Percentiles rank a stretch among this genome's conserved stretches.
These are phyloP conservation scores for Sporothrix curviconia DNA, from an alignment of 2,329 filamentous ascomycete genomes.

Conservation along the genomic window DNA sequence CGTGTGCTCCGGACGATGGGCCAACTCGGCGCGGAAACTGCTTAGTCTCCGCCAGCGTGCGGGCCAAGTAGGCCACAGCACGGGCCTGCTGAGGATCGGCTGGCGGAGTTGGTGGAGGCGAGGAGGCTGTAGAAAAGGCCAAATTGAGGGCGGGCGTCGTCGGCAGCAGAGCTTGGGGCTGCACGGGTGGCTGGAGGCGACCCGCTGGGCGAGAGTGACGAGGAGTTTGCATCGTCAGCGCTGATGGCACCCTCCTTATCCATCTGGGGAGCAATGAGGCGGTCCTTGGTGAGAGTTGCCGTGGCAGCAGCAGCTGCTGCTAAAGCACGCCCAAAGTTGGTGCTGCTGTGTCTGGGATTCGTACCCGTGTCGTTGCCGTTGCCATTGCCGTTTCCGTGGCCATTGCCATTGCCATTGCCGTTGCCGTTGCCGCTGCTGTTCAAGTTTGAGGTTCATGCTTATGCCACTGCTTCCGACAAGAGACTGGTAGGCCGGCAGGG, in stretches of 20 bases:
- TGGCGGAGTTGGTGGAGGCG: conserved; percentile 19
- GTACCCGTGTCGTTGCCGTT: background rate
- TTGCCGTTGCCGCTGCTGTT: background rate
- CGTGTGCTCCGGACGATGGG: conserved; percentile 53
- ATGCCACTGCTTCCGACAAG: background rate
- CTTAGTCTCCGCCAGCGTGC: conserved; percentile 64
- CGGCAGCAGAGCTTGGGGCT: no score
- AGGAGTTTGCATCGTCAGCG: background rate
- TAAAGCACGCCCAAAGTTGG: conserved; percentile 36
- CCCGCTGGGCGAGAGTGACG: background rate
- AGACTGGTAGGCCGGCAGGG: conserved; percentile 49
- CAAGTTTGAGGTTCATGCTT: background rate
- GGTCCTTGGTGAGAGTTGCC: conserved; percentile 9
- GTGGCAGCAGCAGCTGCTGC: conserved; percentile 33
- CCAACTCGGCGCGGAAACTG: conserved; percentile 70
- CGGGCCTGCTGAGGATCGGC: conserved; percentile 46
- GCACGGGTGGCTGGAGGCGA: background rate
- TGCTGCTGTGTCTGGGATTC: conserved; percentile 26
- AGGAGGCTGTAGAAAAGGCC: background rate
- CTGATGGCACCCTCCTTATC: background rate
- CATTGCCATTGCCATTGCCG: background rate
- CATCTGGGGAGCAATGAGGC: conserved; percentile 15
- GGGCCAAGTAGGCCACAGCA: conserved; percentile 59
- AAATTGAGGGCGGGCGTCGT: background rate
- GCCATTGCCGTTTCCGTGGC: no score